Evolutionary conservation across 176 grass and related monocot species (phyloP), one percentile per base, ranked within the genome.

Genomic region (Musa itinerans): DNA sequence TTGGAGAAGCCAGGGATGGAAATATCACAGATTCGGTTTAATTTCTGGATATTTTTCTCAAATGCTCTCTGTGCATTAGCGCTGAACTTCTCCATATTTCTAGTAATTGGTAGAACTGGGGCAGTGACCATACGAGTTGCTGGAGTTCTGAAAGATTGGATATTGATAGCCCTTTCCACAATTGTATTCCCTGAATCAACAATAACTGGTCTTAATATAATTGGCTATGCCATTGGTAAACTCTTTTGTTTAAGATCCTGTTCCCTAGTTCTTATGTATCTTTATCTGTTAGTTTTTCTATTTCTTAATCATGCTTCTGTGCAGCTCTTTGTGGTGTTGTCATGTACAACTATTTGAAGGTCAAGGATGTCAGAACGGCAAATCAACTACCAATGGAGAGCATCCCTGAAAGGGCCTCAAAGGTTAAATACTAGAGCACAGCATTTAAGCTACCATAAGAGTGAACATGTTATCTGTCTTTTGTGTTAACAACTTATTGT

Each of bases 291-390:
- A 72, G 23, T 14, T 50, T 59, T 43, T 43, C 3, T 43, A 43
- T 43, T 73, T 64, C 16, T 20, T 2, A 49, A 65, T 78, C 53
- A 71, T 76, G 17, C 15, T 82, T 74, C 65, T 73, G 10, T 85
- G 65, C 74, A 99, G 96, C 96, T 54, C 91, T 99, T 52, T 99
- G 80, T 73, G 96, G 96, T 23, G 96, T 99, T 78, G 89, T 95
- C 72, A 79, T 99, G 85, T 99, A 99, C 84, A 99, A 99, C 79
- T 99, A 99, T 81, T 88, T 99, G 88, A 99, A 99, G 84, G 89
- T 99, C 66, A 95, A 83, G 86, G 96, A 99, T 84, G 88, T 82
- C 66, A 83, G 79, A 87, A 82, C 83, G 2, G 54, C 82, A 34
- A 99, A 81, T 63, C 80, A 84, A 80, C 78, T 91, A 74, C 91